Conservation (phyloP, 768 basidiomycete species). For the Agaricus subrufescens region DNA sequence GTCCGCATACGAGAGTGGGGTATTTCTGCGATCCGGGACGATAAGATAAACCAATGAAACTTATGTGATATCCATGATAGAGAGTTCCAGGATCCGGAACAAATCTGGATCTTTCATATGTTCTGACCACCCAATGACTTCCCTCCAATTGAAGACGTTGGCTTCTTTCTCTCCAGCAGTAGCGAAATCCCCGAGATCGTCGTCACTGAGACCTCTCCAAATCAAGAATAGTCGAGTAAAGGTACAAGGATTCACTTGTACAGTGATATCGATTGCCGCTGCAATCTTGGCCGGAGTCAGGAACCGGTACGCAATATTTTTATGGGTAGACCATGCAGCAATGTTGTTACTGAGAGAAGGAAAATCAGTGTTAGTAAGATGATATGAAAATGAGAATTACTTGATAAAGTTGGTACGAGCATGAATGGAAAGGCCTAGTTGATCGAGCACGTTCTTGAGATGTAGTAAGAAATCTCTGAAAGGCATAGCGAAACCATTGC, state of each 20-base stretch:
- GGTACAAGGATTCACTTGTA: constrained; percentile 75
- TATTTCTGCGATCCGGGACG: not conserved
- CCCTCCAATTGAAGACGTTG: constrained; percentile 75
- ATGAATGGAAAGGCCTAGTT: constrained; percentile 78
- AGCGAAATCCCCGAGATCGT: constrained; percentile 70
- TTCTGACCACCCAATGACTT: constrained; percentile 77
- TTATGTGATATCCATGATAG: constrained; percentile 60
- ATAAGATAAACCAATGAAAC: constrained; percentile 21
- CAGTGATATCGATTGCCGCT: constrained; percentile 81
- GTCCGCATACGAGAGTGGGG: not conserved
- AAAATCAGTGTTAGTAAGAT: not conserved
- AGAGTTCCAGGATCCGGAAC: constrained; percentile 78
- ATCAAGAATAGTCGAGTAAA: constrained; percentile 86
- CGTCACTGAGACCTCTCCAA: constrained; percentile 77
- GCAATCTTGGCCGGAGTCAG: constrained; percentile 75
- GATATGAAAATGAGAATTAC: constrained; percentile 33
- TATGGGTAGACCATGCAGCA: constrained; percentile 66
- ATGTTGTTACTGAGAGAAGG: constrained; percentile 60
- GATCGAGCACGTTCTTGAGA: constrained; percentile 76
- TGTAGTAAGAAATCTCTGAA: constrained; percentile 78
- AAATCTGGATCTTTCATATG: constrained; percentile 67
- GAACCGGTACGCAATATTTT: constrained; percentile 90
- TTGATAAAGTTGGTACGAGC: constrained; percentile 81
- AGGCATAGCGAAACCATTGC: constrained; percentile 84
- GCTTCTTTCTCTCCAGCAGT: constrained; percentile 86